Evolutionary conservation across 306 rosid species (phyloP), one percentile per base, ranked within the genome.

Genomic region (Acmispon strigosus): DNA sequence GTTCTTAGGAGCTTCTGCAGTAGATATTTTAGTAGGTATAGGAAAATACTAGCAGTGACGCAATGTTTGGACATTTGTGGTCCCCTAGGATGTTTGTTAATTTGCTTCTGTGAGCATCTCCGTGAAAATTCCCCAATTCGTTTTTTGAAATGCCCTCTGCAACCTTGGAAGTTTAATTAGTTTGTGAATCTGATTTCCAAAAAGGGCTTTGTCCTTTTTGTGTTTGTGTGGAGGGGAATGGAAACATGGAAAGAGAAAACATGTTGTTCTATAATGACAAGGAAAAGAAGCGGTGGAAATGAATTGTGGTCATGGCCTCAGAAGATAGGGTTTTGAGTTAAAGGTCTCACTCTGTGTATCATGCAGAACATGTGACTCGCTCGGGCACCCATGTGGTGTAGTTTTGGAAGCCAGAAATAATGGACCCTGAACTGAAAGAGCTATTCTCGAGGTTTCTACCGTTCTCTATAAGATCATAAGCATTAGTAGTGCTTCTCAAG

Each of bases 301-400:
- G 74, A 77, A 68, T 77, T 19, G 80, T 60, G 82, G 77, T 80
- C 80, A 77, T 73, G 47, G 67, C 34, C 74, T 48, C 55, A 41
- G 66, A 62, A 49, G 69, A 12, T 53, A 73, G 71, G 71, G 62
- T 74, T 76, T 81, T 70, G 50, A 16, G 62, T 76, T 69, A 47
- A 65, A 73, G 80, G 69, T 39, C 32, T 66, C 62, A 59, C 72
- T 68, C 13, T 76, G 68, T 67, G 18, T 52, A 72, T 81, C 63
- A 10, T 70, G 69, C 66, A 69, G 32, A 49, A 55, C 84, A 82
- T 56, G 78, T 82, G 76, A 74, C 60, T 69, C 77, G 42, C 12
- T 68, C 60, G 14, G 79, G 71, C 44, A 74, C 78, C 78, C 86
- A 69, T 74, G 80, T 82, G 83, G 69, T 73, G 10, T 43, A 69